Conservation (phyloP, 257 asterid species). For the Solanum chmielewskii region DNA sequence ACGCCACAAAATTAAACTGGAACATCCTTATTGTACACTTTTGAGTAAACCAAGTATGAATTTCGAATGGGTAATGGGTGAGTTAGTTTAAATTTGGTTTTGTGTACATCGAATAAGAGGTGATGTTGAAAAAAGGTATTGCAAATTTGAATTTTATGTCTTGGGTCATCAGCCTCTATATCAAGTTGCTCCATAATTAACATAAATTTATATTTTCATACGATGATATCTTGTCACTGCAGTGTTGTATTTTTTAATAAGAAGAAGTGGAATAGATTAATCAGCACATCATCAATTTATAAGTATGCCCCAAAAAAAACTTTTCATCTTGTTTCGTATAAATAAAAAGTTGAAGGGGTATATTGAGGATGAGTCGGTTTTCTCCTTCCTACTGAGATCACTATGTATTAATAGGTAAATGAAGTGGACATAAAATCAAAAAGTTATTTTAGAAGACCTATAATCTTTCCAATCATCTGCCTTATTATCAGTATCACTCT, state of each 20-base stretch:
- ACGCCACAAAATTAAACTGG: too few species aligned
- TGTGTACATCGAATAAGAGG: too few species aligned
- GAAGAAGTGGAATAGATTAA: neutral
- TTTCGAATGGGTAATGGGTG: too few species aligned
- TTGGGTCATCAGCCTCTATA: too few species aligned
- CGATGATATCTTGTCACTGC: neutral
- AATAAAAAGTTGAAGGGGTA: neutral
- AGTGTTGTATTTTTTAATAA: neutral
- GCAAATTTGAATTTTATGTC: too few species aligned
- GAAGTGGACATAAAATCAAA: neutral
- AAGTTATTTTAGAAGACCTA: neutral
- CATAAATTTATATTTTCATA: too few species aligned
- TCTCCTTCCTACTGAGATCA: neutral
- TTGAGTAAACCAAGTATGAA: too few species aligned
- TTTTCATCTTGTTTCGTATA: neutral
- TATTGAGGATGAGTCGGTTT: neutral
- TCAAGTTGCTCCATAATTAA: too few species aligned
- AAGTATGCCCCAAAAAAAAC: neutral
- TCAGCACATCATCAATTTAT: neutral
- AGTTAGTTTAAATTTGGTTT: too few species aligned
- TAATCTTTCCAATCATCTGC: slow-evolving; percentile 30
- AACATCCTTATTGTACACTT: too few species aligned
- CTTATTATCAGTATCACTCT: slow-evolving; percentile 13
- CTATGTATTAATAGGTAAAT: neutral
- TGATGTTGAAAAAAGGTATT: too few species aligned